These are phyloP conservation scores for Hura crepitans DNA, from an alignment of 441 rosid genomes.

Conservation along the genomic window DNA sequence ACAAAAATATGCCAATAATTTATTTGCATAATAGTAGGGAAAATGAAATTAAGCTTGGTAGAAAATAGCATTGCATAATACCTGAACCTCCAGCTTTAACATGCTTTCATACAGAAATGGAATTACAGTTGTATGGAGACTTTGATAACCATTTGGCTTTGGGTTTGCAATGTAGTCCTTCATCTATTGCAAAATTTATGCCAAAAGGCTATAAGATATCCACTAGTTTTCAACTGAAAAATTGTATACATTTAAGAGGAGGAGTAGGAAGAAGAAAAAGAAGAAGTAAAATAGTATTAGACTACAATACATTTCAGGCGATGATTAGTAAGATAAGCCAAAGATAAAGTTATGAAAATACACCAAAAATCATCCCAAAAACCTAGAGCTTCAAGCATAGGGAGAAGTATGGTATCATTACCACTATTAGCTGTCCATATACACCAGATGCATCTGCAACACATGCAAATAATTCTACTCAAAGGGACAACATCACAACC, in stretches of 20 bases:
- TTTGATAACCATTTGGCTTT: conserved; percentile 97
- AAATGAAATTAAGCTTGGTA: conserved; percentile 9
- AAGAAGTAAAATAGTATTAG: too few species aligned
- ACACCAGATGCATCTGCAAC: background rate
- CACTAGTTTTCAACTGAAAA: conserved; percentile 4
- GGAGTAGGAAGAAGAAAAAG: conserved; percentile 14
- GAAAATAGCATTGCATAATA: conserved; percentile 26
- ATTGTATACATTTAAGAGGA: conserved; percentile 8
- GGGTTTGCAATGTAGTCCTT: conserved; percentile 99
- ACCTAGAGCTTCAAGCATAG: background rate
- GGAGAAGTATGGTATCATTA: background rate
- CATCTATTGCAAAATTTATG: conserved; percentile 49
- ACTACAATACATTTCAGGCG: conserved; percentile 43
- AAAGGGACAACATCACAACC: background rate
- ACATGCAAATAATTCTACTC: conserved; percentile 4
- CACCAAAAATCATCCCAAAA: background rate
- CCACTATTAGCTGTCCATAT: background rate
- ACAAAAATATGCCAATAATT: background rate
- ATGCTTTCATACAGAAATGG: conserved; percentile 97
- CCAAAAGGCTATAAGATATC: conserved; percentile 18
- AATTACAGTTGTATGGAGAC: conserved; percentile 93
- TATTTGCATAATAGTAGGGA: background rate
- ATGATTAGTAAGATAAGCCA: background rate
- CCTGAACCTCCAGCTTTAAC: conserved; percentile 97
- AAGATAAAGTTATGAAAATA: background rate